Conservation (phyloP, 2,329 filamentous ascomycete species). For the Paecilomyces niveus region DNA sequence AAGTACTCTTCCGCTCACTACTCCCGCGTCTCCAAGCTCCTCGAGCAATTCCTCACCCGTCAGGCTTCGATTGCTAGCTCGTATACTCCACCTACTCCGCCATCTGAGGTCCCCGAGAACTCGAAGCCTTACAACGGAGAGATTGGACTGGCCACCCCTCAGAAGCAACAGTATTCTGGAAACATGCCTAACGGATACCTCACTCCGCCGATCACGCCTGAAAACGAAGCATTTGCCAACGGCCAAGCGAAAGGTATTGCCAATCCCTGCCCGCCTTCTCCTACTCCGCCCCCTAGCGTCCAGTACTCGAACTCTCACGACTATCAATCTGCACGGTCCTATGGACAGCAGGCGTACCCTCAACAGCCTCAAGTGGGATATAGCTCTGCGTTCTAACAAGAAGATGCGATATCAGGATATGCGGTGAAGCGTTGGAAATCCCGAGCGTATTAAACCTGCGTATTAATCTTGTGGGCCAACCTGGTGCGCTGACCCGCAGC, state of each 20-base stretch:
- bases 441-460: slow-evolving; percentile 11
- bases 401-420: slow-evolving; percentile 7
- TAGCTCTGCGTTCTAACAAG: slow-evolving; percentile 22
- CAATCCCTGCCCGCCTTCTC: slow-evolving; percentile 29
- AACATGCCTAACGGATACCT: slow-evolving; percentile 36
- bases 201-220: slow-evolving; percentile 42
- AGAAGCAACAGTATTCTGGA: slow-evolving; percentile 30
- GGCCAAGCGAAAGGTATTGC: slow-evolving; percentile 21
- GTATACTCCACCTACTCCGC: slow-evolving; percentile 35
- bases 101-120: slow-evolving; percentile 28
- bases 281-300: slow-evolving; percentile 27
- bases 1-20: slow-evolving; percentile 63
- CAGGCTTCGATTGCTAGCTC: slow-evolving; percentile 49
- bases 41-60: slow-evolving; percentile 61
- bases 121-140: slow-evolving; percentile 35
- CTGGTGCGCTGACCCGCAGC: background rate
- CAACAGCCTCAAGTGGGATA: slow-evolving; percentile 27
- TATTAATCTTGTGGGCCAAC: background rate
- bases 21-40: slow-evolving; percentile 55
- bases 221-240: slow-evolving; percentile 35
- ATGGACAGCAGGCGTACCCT: slow-evolving; percentile 26
- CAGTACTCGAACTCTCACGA: slow-evolving; percentile 29
- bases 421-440: slow-evolving; percentile 5
- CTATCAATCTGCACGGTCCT: slow-evolving; percentile 28
- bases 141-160: slow-evolving; percentile 36